These are phyloP conservation scores for Coniochaeta sp. DNA, from an alignment of 2,329 filamentous ascomycete genomes.

Conservation along the genomic window DNA sequence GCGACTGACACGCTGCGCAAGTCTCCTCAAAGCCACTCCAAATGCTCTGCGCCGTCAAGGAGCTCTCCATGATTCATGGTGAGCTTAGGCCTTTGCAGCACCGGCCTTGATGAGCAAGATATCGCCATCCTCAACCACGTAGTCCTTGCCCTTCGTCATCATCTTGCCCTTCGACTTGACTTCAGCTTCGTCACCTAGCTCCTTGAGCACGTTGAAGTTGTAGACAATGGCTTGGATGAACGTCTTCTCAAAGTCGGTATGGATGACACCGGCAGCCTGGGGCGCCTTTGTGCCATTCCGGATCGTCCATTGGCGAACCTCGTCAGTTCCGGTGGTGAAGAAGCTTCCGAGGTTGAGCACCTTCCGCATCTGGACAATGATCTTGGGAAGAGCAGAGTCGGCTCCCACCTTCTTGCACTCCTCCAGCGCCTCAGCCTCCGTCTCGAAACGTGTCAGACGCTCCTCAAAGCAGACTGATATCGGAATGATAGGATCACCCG, in stretches of 20 bases:
- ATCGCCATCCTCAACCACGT: constrained; percentile 78
- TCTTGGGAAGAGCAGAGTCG: constrained; percentile 85
- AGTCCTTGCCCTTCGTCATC: constrained; percentile 98
- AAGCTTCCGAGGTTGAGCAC: constrained; percentile 85
- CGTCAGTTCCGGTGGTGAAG: constrained; percentile 93
- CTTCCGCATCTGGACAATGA: constrained; percentile 89
- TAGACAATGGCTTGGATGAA: constrained; percentile 97
- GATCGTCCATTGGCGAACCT: constrained; percentile 98
- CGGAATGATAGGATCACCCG: constrained; percentile 85
- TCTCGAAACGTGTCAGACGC: constrained; percentile 73
- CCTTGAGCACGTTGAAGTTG: constrained; percentile 76
- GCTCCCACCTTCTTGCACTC: constrained; percentile 86
- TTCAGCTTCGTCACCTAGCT: constrained; percentile 79
- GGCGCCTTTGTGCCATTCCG: constrained; percentile 95
- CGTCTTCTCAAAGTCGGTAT: constrained; percentile 98
- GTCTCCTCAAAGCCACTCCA: too few species aligned
- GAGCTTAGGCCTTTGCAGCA: constrained; percentile 67
- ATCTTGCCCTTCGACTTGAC: constrained; percentile 90
- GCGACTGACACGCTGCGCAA: too few species aligned
- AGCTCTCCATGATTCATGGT: too few species aligned
- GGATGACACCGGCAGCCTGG: constrained; percentile 93
- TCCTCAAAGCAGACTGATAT: constrained; percentile 93
- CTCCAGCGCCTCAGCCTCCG: constrained; percentile 68
- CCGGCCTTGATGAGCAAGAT: constrained; percentile 85
- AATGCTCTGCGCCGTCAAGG: too few species aligned